Percentiles rank a stretch among this genome's conserved stretches.
These are phyloP conservation scores for Boletus calvinii DNA, from an alignment of 1,284 basidiomycete species.

Conservation along the genomic window DNA sequence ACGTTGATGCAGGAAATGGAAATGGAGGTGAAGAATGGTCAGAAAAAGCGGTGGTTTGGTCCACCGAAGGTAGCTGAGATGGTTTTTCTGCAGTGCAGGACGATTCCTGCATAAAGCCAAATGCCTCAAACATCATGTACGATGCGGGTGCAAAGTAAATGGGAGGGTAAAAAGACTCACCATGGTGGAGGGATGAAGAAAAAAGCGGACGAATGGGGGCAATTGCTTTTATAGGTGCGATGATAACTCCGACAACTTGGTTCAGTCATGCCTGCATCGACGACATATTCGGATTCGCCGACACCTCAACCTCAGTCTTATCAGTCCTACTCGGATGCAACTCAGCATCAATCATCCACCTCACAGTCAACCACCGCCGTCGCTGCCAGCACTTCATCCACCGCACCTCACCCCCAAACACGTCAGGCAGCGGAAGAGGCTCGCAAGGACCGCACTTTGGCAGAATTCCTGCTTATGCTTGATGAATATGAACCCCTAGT, in stretches of 20 bases:
- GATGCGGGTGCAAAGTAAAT: not conserved
- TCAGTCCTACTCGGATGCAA: conserved; percentile 24
- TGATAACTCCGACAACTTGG: conserved; percentile 29
- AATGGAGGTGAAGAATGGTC: conserved; percentile 27
- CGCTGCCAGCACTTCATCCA: conserved; percentile 18
- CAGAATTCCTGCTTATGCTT: conserved; percentile 93
- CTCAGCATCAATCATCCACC: conserved; percentile 22
- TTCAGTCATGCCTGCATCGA: conserved; percentile 33
- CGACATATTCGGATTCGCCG: conserved; percentile 33
- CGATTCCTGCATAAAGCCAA: conserved; percentile 77
- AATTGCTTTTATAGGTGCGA: conserved; percentile 26
- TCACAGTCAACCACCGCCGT: conserved; percentile 19
- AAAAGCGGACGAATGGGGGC: not conserved
- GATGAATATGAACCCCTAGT: conserved; percentile 97
- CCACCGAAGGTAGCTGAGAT: conserved; percentile 65
- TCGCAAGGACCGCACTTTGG: conserved; percentile 84
- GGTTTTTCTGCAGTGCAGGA: conserved; percentile 55
- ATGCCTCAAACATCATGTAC: conserved; percentile 85
- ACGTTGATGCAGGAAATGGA: not conserved
- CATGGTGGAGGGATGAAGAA: conserved; percentile 3
- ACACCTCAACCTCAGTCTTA: conserved; percentile 31
- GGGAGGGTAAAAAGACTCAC: conserved; percentile 12
- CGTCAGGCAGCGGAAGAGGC: conserved; percentile 80
- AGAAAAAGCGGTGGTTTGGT: conserved; percentile 46
- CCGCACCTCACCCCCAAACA: conserved; percentile 43